Conservation (phyloP, 768 basidiomycete genomes). For the Termitomyces sp. region DNA sequence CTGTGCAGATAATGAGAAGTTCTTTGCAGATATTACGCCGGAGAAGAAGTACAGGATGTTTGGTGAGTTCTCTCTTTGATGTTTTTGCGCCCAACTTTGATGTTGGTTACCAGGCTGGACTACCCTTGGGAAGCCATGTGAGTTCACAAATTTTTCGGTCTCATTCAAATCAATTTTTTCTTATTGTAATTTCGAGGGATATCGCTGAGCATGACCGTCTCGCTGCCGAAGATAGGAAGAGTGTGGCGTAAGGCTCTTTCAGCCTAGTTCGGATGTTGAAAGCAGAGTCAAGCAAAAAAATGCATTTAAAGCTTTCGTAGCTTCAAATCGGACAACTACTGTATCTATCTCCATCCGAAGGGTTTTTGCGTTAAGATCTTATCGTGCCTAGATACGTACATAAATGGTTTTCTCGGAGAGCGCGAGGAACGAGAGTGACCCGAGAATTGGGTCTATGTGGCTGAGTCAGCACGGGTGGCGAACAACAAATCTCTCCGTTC, state of each 20-base stretch:
- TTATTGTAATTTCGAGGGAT: constrained; percentile 37
- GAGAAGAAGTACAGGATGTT: constrained; percentile 66
- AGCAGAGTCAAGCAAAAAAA: background rate
- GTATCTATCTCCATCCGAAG: background rate
- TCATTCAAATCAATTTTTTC: background rate
- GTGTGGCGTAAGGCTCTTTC: constrained; percentile 1
- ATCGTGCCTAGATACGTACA: background rate
- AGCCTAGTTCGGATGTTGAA: background rate
- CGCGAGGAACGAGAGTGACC: too few species aligned
- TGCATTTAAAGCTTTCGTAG: background rate
- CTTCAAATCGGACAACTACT: background rate
- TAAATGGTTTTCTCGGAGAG: background rate
- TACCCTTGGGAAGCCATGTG: constrained; percentile 82
- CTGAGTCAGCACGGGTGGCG: too few species aligned
- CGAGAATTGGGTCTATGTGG: too few species aligned
- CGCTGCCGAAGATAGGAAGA: constrained; percentile 39
- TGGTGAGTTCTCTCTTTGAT: constrained; percentile 44
- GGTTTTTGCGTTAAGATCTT: background rate
- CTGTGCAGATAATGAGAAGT: constrained; percentile 8
- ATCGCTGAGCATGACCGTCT: constrained; percentile 74
- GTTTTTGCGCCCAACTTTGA: background rate
- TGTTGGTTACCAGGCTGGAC: constrained; percentile 54
- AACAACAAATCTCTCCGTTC: too few species aligned
- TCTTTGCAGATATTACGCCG: constrained; percentile 67
- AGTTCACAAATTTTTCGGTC: constrained; percentile 20